phyloP scores from a whole-genome alignment of 805 yeast genomes.

The Wickerhamiella galacta region DNA sequence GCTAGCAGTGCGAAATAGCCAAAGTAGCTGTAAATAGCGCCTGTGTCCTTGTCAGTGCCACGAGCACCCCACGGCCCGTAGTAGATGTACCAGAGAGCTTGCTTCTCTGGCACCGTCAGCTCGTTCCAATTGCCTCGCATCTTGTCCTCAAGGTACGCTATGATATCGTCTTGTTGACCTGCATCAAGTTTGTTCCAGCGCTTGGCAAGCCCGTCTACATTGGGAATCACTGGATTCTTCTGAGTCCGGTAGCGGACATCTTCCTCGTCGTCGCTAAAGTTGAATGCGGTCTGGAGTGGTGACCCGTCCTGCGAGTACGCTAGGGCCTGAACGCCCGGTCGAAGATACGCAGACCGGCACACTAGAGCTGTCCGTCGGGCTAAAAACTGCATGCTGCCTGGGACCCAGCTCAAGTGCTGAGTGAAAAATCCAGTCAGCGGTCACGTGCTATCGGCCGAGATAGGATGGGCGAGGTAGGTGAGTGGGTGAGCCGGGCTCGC shows the following conservation, averaged over 20 bases:
- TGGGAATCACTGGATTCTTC: conserved; percentile 21
- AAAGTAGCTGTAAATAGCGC: conserved; percentile 12
- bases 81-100: conserved; percentile 20
- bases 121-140: conserved; percentile 23
- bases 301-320: conserved; percentile 8
- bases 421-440: too few species aligned
- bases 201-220: conserved; percentile 15
- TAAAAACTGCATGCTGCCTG: too few species aligned
- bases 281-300: conserved; percentile 17
- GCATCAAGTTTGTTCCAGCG: conserved; percentile 22
- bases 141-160: conserved; percentile 21
- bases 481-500: too few species aligned
- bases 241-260: conserved; percentile 15
- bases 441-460: too few species aligned
- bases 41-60: conserved; percentile 10
- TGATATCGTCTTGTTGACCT: conserved; percentile 24
- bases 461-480: too few species aligned
- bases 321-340: too few species aligned
- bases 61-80: conserved; percentile 25
- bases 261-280: conserved; percentile 15
- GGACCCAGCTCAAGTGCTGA: too few species aligned
- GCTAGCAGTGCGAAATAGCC: too few species aligned
- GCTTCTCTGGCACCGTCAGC: conserved; percentile 19
- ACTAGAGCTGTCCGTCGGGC: too few species aligned
- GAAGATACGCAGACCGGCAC: too few species aligned